Conservation (phyloP, 257 asterid genomes). For the Nemophila menziesii region DNA sequence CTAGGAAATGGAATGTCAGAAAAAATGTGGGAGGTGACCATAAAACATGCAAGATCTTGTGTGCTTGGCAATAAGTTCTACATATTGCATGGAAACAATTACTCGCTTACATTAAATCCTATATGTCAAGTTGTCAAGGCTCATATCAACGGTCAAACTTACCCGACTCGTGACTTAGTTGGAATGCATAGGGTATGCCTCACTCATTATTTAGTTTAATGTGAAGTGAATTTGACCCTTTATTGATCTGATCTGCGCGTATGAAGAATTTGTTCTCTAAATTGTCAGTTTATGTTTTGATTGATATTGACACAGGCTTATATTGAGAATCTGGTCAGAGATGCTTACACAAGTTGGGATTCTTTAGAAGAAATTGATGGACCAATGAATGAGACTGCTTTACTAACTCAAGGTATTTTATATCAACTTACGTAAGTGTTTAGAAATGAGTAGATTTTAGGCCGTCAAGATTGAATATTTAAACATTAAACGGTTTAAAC, state of each 20-base stretch:
- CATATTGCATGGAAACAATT: slow-evolving; percentile 21
- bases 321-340: slow-evolving; percentile 31
- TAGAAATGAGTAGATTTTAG: not conserved
- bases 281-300: not conserved
- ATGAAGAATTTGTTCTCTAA: not conserved
- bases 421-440: not conserved
- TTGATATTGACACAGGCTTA: slow-evolving; percentile 17
- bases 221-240: not conserved
- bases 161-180: slow-evolving; percentile 14
- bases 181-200: slow-evolving; percentile 20
- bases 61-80: slow-evolving; percentile 38
- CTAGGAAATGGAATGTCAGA: slow-evolving; percentile 58
- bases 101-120: slow-evolving; percentile 25
- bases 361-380: slow-evolving; percentile 38
- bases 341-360: slow-evolving; percentile 45
- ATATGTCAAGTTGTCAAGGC: slow-evolving; percentile 41
- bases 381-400: slow-evolving; percentile 18
- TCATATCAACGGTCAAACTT: slow-evolving; percentile 23
- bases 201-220: not conserved
- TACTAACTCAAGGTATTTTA: slow-evolving; percentile 29
- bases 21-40: slow-evolving; percentile 45
- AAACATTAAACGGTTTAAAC: not conserved
- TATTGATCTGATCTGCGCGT: not conserved
- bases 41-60: slow-evolving; percentile 52
- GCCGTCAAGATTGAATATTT: not conserved